Conservation (phyloP, 2,329 filamentous ascomycete species). For the Neonectria coccinea region DNA sequence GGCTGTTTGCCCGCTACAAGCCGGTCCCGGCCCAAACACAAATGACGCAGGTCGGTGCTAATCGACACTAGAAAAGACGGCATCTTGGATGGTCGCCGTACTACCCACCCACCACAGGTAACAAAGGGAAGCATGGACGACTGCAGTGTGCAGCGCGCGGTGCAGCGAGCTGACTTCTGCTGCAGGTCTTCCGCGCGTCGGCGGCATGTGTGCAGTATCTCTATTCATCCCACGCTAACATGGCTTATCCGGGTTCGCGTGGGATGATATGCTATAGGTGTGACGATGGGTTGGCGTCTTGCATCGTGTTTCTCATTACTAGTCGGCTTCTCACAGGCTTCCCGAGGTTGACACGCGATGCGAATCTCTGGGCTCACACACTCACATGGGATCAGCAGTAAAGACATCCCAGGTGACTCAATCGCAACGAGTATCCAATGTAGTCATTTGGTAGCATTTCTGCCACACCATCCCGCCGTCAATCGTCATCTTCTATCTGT, state of each 20-base stretch:
- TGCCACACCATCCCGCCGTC: neutral
- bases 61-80: slow-evolving; percentile 37
- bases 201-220: slow-evolving; percentile 14
- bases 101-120: neutral
- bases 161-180: slow-evolving; percentile 7
- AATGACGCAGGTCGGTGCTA: slow-evolving; percentile 43
- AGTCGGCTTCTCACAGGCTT: neutral
- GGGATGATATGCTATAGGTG: slow-evolving; percentile 23
- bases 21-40: slow-evolving; percentile 35
- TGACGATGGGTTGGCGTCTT: neutral
- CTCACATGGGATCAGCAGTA: neutral
- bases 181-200: slow-evolving; percentile 25
- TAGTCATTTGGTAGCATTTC: slow-evolving; percentile 1
- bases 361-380: neutral
- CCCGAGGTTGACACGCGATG: neutral
- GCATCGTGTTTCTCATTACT: neutral
- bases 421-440: neutral
- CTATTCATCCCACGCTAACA: slow-evolving; percentile 26
- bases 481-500: slow-evolving; percentile 10
- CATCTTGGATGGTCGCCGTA: slow-evolving; percentile 10
- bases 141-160: slow-evolving; percentile 2
- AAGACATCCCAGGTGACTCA: neutral
- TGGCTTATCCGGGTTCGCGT: slow-evolving; percentile 33
- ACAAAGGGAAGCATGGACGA: neutral
- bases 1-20: slow-evolving; percentile 34